Base-by-base conservation (phyloP, 129 eudicot genomes). In the Dittrichia graveolens region DNA sequence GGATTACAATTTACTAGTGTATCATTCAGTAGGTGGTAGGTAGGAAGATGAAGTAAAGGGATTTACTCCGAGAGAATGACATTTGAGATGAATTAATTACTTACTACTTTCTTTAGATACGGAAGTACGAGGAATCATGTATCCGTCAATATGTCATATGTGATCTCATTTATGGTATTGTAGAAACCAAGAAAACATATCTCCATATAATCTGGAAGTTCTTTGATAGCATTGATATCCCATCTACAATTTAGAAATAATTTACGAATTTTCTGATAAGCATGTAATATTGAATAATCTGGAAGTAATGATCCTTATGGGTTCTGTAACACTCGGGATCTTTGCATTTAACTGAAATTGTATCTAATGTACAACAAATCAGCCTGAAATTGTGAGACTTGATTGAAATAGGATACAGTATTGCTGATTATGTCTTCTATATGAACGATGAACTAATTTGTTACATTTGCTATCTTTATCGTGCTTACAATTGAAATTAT, bases 121-220 rank as follows among this genome's bases (percentile, higher is more conserved):
- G 66, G 44, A 42, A 40, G 75, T 13, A 43, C 34, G 5, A 42
- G 8, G 65, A 56, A 24, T 56, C 45, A 34, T 39, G 66, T 42
- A 24, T 71, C 15, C 3, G 65, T 71, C 4, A 71, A 15, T 13
- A 31, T 71, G 55, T 16, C 42, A 0, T 71, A 55, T 19, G 65
- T 40, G n/a, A 71, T 71, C 55, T 71, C 75, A 19, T 71, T 71
- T 42, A 71, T 43, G 31, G 55, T 18, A 55, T 56, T 56, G 44
- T 71, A 71, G 65, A 71, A 71, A 7, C 66, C 75, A 37, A 71
- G 12, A 24, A 71, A 71, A 12, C 55, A 55, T 41, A 41, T 24
- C 53, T 56, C 41, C 75, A 71, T 42, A 19, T 71, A 56, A 18
- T 71, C 65, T 5, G 66, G 65, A 41, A 71, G 65, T 0, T 56